Base-by-base conservation (phyloP, 2,329 filamentous ascomycete genomes). In the Ceratocystis harringtonii region DNA sequence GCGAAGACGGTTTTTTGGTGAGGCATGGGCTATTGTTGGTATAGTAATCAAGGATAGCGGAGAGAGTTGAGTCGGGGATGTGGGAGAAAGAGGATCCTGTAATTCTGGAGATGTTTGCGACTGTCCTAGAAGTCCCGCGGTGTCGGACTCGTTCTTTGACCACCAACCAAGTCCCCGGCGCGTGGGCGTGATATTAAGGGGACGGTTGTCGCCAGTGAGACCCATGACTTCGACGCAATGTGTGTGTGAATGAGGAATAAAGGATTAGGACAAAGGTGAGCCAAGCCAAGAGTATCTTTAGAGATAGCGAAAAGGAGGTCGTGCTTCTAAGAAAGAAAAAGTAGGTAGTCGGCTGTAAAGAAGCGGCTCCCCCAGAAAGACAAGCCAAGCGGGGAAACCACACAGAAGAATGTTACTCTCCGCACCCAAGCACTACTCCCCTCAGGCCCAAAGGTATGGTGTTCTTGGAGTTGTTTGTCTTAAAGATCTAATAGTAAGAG, bases 31-130 rank as follows among this genome's bases (percentile, higher is more conserved):
- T 69, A 25, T 69, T 57, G 77, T 74, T 4, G 79, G 76, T 71
- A 80, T 74, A 62, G 77, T 75, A 2, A 78, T 77, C 1, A 76
- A 72, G 48, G 76, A 75, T 68, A 81, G 65, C 3, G 61, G 48
- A n/a, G 61, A 44, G 8, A 63, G 22, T 12, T 19, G 30, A n/a
- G 25, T 57, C 7, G 57, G 55, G n/a, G 43, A 61, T 15, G 52
- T n/a, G 3, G 65, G 62, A 19, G 70, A 48, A 69, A 71, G 36
- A 69, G 65, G 63, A 57, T 68, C 32, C 55, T 36, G 28, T n/a
- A 8, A 19, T 10, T 58, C 28, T 32, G 55, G n/a, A 32, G 28
- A 28, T 28, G 25, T 4, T 36, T 58, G 28, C 3, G 17, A 36
- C 55, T 36, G 55, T 2, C 5, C 30, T 36, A 19, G 48, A 71